Evolutionary conservation across 805 yeast genomes (phyloP).

Genomic region (Starmerella bacillaris): DNA sequence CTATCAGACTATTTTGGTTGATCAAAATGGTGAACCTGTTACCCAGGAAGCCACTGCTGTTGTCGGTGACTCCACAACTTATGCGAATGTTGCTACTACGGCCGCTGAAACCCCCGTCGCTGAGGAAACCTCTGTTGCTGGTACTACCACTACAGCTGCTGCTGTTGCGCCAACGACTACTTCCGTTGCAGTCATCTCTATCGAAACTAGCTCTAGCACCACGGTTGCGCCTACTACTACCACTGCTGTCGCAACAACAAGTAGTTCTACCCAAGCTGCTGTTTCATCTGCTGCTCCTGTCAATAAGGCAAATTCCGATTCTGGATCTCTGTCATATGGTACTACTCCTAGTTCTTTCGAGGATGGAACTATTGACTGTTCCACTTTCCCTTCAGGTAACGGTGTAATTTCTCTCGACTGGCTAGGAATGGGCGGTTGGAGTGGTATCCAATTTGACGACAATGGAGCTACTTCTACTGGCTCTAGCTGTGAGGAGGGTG

Average conservation of each 20-base stretch:
- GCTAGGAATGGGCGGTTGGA: slow-evolving; percentile 67
- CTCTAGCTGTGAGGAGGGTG: slow-evolving; percentile 62
- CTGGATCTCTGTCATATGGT: slow-evolving; percentile 45
- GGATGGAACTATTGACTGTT: slow-evolving; percentile 57
- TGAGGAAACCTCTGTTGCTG: slow-evolving; percentile 13
- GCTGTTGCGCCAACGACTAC: slow-evolving; percentile 19
- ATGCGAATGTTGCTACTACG: slow-evolving; percentile 19
- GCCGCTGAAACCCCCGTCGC: slow-evolving; percentile 21
- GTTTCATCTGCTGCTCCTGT: slow-evolving; percentile 23
- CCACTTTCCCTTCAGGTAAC: slow-evolving; percentile 57
- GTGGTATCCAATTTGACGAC: slow-evolving; percentile 45
- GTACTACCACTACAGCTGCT: background rate
- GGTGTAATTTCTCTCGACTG: slow-evolving; percentile 64
- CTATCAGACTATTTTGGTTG: slow-evolving; percentile 30
- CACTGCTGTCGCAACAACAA: slow-evolving; percentile 21
- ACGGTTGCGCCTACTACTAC: slow-evolving; percentile 20
- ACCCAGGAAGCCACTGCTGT: slow-evolving; percentile 26
- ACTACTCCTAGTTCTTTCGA: slow-evolving; percentile 43
- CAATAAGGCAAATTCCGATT: slow-evolving; percentile 20
- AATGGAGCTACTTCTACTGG: slow-evolving; percentile 43
- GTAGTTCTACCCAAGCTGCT: slow-evolving; percentile 21
- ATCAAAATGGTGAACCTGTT: slow-evolving; percentile 25
- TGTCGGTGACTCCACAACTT: slow-evolving; percentile 4
- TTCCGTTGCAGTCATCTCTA: slow-evolving; percentile 18
- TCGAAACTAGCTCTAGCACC: slow-evolving; percentile 13